A percentile compares a stretch with the other conserved stretches of the same genome.
Conservation (phyloP, 305 asterid genomes). For the Fraxinus nigra region DNA sequence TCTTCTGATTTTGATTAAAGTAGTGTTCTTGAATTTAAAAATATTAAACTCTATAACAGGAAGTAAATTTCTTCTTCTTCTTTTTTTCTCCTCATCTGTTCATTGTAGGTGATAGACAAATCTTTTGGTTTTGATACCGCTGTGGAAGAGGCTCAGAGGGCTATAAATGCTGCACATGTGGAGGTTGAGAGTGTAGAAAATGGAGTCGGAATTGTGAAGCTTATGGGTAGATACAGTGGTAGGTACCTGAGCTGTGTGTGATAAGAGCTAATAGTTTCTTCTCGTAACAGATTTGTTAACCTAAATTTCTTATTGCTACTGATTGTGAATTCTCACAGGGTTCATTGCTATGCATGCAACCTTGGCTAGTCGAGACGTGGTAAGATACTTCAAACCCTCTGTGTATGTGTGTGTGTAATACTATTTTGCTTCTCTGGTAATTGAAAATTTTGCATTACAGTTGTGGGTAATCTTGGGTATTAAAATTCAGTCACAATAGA, state of each 20-base stretch:
- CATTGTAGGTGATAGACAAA: constrained; percentile 44
- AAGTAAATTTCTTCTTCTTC: not conserved
- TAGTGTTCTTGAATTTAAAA: not conserved
- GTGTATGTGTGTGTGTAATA: not conserved
- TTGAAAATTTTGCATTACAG: not conserved
- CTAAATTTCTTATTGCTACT: constrained; percentile 2
- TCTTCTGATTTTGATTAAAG: not conserved
- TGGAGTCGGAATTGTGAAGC: constrained; percentile 59
- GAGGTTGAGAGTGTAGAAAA: constrained; percentile 53
- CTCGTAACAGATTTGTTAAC: constrained; percentile 17
- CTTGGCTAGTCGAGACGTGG: constrained; percentile 95
- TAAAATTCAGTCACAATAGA: not conserved
- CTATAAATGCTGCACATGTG: constrained; percentile 57
- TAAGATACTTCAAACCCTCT: constrained; percentile 31
- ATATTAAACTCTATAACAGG: not conserved
- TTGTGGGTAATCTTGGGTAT: not conserved
- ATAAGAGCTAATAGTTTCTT: constrained; percentile 15
- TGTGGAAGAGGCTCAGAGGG: constrained; percentile 54
- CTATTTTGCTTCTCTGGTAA: not conserved
- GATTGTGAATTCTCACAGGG: constrained; percentile 41
- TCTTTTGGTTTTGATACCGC: constrained; percentile 41
- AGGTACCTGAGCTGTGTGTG: constrained; percentile 17
- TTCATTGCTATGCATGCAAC: constrained; percentile 96
- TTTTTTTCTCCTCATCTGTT: not conserved
- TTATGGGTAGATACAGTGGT: constrained; percentile 71